phyloP scores from a whole-genome alignment of 2,329 filamentous ascomycete species.

The Cordyceps pruinosa region DNA sequence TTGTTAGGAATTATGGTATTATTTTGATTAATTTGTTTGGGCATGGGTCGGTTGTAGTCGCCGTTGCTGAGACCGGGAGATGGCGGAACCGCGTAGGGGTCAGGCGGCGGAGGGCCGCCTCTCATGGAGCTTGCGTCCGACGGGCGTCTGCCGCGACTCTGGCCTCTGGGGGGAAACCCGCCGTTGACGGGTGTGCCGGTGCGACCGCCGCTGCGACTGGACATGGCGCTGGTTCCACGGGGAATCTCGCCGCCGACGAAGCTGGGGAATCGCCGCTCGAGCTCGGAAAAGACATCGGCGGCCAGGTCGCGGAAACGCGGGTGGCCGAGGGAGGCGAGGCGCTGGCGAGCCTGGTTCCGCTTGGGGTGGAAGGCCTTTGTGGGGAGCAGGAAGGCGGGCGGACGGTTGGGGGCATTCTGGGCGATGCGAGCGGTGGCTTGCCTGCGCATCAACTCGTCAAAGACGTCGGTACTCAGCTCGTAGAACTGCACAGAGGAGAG shows the following conservation, averaged over 20 bases:
- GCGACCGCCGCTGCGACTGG: constrained; percentile 49
- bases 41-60: constrained; percentile 68
- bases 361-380: constrained; percentile 91
- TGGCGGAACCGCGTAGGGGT: constrained; percentile 48
- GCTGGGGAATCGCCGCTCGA: constrained; percentile 81
- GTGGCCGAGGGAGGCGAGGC: constrained; percentile 80
- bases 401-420: constrained; percentile 44
- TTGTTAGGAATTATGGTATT: constrained; percentile 98
- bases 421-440: constrained; percentile 59
- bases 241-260: constrained; percentile 66
- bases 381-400: constrained; percentile 73
- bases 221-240: constrained; percentile 62
- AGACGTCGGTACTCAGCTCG: constrained; percentile 95
- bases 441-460: constrained; percentile 84
- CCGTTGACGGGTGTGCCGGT: constrained; percentile 58
- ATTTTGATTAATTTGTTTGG: constrained; percentile 79
- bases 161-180: constrained; percentile 42
- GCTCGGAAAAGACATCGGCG: constrained; percentile 91
- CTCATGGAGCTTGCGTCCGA: constrained; percentile 58
- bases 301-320: constrained; percentile 86
- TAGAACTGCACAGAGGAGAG: constrained; percentile 91
- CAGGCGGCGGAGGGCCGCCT: constrained; percentile 32
- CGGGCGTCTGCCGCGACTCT: constrained; percentile 48
- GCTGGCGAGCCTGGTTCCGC: constrained; percentile 94
- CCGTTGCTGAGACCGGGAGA: constrained; percentile 53